Conservation (phyloP, 2,329 filamentous ascomycete genomes). For the Thelonectria discophora region DNA sequence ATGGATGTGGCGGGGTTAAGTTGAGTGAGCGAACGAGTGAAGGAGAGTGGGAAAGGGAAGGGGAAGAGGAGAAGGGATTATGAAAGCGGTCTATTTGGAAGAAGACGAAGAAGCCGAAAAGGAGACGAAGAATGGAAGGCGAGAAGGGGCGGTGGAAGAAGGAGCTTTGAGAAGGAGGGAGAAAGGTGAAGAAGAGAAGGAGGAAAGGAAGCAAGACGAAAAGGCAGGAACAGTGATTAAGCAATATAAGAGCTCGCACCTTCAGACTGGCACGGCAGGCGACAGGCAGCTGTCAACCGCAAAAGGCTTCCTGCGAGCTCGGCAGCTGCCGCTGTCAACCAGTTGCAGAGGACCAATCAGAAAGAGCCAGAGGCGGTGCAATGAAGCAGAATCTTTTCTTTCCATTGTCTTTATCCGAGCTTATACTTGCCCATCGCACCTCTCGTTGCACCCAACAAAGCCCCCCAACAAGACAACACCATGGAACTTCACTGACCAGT, state of each 20-base stretch:
- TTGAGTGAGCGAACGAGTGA: neutral
- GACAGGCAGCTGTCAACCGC: constrained; percentile 16
- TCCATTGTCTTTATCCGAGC: neutral
- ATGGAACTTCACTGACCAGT: neutral
- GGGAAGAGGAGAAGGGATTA: constrained; percentile 2
- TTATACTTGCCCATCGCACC: neutral
- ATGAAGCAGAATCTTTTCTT: neutral
- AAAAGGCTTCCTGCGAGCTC: constrained; percentile 4
- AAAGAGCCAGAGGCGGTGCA: neutral
- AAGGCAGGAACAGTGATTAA: neutral
- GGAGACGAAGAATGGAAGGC: neutral
- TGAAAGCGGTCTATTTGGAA: neutral
- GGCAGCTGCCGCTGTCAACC: constrained; percentile 19
- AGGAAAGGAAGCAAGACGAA: neutral
- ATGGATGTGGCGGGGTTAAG: neutral
- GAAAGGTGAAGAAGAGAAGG: neutral
- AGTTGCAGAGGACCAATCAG: neutral
- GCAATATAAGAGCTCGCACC: neutral
- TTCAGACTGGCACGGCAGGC: neutral
- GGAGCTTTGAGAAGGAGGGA: neutral
- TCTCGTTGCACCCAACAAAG: neutral
- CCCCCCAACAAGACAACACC: neutral
- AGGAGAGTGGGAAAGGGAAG: neutral
- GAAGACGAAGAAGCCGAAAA: neutral
- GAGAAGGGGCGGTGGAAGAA: neutral